A percentile compares a stretch with the other conserved stretches of the same genome.
phyloP scores from a whole-genome alignment of 768 basidiomycete genomes.

The Crucibulum laeve region DNA sequence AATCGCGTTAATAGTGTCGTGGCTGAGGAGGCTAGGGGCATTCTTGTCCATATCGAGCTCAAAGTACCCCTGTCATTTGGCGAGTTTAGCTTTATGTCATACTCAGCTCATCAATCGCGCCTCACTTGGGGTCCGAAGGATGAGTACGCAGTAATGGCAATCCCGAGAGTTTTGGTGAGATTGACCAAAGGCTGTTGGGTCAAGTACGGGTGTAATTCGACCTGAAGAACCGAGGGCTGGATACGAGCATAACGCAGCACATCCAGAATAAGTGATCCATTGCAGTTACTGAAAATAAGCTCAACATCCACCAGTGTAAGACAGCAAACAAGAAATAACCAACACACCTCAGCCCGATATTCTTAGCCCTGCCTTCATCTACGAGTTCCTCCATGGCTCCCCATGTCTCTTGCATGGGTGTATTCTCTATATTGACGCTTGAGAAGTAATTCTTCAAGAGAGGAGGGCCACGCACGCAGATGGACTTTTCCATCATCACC shows the following conservation, averaged over 20 bases:
- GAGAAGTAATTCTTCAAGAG: neutral
- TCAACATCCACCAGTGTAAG: neutral
- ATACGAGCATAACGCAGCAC: slow-evolving; percentile 75
- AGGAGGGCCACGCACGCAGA: slow-evolving; percentile 37
- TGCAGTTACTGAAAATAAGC: slow-evolving; percentile 55
- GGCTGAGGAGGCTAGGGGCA: slow-evolving; percentile 47
- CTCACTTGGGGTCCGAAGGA: slow-evolving; percentile 35
- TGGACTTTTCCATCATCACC: slow-evolving; percentile 68
- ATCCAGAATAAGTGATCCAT: slow-evolving; percentile 69
- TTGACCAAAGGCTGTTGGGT: slow-evolving; percentile 53
- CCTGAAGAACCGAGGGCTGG: slow-evolving; percentile 66
- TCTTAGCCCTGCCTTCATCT: slow-evolving; percentile 64
- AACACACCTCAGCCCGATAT: slow-evolving; percentile 71
- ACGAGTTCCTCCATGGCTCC: slow-evolving; percentile 75
- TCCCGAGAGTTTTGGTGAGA: slow-evolving; percentile 51
- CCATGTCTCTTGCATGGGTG: slow-evolving; percentile 82
- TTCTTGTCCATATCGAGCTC: slow-evolving; percentile 63
- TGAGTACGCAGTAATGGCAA: slow-evolving; percentile 66
- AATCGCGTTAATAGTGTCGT: slow-evolving; percentile 37
- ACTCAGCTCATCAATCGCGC: slow-evolving; percentile 11
- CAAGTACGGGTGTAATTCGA: slow-evolving; percentile 70
- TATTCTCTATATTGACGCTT: slow-evolving; percentile 39
- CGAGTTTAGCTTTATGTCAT: slow-evolving; percentile 10
- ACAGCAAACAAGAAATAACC: neutral
- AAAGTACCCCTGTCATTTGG: slow-evolving; percentile 37